phyloP scores from a whole-genome alignment of 2,329 filamentous ascomycete species.

The Alternaria infectoria region DNA sequence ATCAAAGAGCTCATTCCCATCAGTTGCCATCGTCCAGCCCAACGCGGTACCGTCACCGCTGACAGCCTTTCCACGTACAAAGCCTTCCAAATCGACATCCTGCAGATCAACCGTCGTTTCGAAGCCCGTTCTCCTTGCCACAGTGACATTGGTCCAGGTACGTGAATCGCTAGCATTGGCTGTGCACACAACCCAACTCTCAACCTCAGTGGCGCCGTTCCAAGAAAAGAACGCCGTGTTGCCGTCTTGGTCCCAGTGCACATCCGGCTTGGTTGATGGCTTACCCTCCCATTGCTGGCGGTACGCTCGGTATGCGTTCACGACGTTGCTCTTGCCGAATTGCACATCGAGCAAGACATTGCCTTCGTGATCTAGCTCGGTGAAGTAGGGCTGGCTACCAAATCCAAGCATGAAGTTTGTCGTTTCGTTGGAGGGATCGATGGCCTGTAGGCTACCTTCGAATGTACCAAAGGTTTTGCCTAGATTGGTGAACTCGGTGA shows the following conservation, averaged over 20 bases:
- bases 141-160: constrained; percentile 17
- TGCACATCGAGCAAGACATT: constrained; percentile 52
- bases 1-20: constrained; percentile 14
- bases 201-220: constrained; percentile 37
- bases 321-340: constrained; percentile 43
- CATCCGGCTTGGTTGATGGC: constrained; percentile 22
- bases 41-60: constrained; percentile 6
- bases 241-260: constrained; percentile 17
- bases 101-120: constrained; percentile 17
- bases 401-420: constrained; percentile 57
- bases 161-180: constrained; percentile 18
- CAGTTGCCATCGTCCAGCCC: constrained; percentile 15
- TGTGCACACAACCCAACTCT: constrained; percentile 37
- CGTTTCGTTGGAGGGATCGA: constrained; percentile 34
- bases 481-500: constrained; percentile 50
- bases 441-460: constrained; percentile 51
- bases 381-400: constrained; percentile 56
- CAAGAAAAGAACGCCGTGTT: constrained; percentile 29
- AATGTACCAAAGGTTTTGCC: constrained; percentile 46
- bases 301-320: constrained; percentile 48
- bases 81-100: constrained; percentile 7
- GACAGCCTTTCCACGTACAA: constrained; percentile 19
- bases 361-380: constrained; percentile 53
- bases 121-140: constrained; percentile 18
- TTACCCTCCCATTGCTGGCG: constrained; percentile 32